Conservation (phyloP, 495 filamentous ascomycete species). For the Lophiostoma macrostomum region DNA sequence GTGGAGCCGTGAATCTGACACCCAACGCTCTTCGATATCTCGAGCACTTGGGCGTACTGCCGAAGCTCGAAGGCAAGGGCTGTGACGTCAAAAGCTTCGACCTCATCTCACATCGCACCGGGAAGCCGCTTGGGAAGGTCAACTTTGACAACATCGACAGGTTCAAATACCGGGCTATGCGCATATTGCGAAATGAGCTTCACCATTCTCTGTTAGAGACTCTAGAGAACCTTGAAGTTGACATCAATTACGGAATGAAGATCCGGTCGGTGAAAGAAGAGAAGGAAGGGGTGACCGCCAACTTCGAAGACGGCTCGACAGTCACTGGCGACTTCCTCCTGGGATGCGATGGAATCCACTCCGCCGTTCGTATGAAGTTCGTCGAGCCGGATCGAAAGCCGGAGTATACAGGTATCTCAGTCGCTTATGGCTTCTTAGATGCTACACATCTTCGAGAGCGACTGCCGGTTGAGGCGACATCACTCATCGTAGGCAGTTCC, state of each 20-base stretch:
- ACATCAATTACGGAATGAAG: constrained; percentile 23
- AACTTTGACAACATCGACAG: constrained; percentile 21
- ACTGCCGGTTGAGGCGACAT: constrained; percentile 18
- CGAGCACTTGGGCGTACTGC: constrained; percentile 20
- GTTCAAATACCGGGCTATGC: constrained; percentile 23
- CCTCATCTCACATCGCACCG: constrained; percentile 23
- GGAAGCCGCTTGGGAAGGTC: constrained; percentile 12
- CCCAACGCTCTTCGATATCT: constrained; percentile 29
- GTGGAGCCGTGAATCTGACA: constrained; percentile 25
- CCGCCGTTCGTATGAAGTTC: constrained; percentile 22
- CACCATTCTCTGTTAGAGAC: constrained; percentile 15
- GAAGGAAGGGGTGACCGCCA: constrained; percentile 6
- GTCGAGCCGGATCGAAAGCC: constrained; percentile 26
- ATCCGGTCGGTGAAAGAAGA: constrained; percentile 1
- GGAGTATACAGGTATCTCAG: constrained; percentile 25
- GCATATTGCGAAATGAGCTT: constrained; percentile 17
- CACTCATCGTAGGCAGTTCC: constrained; percentile 6
- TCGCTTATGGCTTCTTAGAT: constrained; percentile 16
- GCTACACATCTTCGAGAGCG: neutral
- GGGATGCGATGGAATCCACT: constrained; percentile 31
- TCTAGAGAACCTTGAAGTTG: constrained; percentile 12
- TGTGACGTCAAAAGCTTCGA: constrained; percentile 24
- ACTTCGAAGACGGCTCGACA: constrained; percentile 13
- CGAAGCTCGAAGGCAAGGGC: constrained; percentile 1
- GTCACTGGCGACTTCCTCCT: constrained; percentile 23